Evolutionary conservation across 2,329 filamentous ascomycete species (phyloP), one percentile per base, ranked within the genome.

Genomic region (Scedosporium apiospermum): DNA sequence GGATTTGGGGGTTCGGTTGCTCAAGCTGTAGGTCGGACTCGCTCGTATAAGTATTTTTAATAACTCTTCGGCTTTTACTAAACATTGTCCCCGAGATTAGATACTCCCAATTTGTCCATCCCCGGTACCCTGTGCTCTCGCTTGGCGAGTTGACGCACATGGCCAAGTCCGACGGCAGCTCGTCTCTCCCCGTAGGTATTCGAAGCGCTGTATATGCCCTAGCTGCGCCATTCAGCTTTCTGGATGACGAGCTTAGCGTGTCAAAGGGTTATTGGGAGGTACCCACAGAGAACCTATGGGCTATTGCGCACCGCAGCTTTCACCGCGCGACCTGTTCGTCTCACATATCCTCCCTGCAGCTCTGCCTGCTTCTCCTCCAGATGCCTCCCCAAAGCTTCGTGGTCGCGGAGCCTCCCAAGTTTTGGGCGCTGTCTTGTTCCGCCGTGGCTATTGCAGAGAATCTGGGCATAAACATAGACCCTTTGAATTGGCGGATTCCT

Each of bases 241-340:
- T 69, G 1, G 69, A 69, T 60, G 69, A 70, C 57, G 66, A 69
- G 62, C 61, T 69, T 2, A 69, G 67, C 59, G 62, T 69, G 10
- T 64, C 65, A 10, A 68, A 68, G 26, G 69, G 67, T 30, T 70
- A 70, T 57, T 59, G 61, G 6, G 60, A 65, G 30, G 68, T 69
- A 9, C 64, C 68, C 4, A 66, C 67, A 1, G 67, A 68, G n/a
- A 66, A 67, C n/a, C 65, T 70, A 2, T 70, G 68, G 68, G 68
- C 66, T 12, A 64, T 69, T 3, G 65, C 67, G 0, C 62, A 67
- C 16, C 66, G 68, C 4, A 69, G 68, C 61, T 69, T 64, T 34
- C 63, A 64, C 7, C 68, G 68, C 1, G 65, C 66, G 7, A 65
- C 57, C 57, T 23, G 23, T 23, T 23, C 23, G 23, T 23, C 23